Conservation (phyloP, 2,329 filamentous ascomycete species). For the Cytospora chrysosperma region DNA sequence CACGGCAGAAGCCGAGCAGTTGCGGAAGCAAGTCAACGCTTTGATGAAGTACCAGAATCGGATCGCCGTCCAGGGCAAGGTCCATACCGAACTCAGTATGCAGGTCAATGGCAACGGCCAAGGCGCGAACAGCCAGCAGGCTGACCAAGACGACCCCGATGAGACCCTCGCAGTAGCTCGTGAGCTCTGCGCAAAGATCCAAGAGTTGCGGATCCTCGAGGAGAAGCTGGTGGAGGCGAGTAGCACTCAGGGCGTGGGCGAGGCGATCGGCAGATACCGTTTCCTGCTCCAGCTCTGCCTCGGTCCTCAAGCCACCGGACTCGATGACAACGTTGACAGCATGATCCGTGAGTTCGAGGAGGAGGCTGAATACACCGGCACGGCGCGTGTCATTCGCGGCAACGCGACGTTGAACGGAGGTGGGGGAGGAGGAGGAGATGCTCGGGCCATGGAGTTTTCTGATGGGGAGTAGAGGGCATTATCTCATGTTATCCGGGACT, state of each 20-base stretch:
- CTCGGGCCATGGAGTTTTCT: conserved; percentile 31
- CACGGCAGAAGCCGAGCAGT: conserved; percentile 49
- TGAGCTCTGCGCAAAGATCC: conserved; percentile 55
- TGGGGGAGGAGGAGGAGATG: conserved; percentile 20
- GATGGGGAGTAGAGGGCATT: conserved; percentile 29
- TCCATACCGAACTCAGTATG: conserved; percentile 50
- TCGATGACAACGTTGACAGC: conserved; percentile 63
- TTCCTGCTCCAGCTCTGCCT: conserved; percentile 67
- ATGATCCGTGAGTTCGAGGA: conserved; percentile 64
- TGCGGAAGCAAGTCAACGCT: conserved; percentile 37
- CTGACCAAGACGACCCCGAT: conserved; percentile 45
- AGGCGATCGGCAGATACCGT: conserved; percentile 72
- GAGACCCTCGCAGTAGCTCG: conserved; percentile 58
- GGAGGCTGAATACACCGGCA: conserved; percentile 48
- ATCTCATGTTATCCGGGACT: conserved; percentile 1
- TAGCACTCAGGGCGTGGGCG: conserved; percentile 66
- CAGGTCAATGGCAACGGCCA: conserved; percentile 42
- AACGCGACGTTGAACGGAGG: conserved; percentile 12
- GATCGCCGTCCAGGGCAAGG: conserved; percentile 51
- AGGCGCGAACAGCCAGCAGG: conserved; percentile 31
- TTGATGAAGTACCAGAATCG: conserved; percentile 49
- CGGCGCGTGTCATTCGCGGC: conserved; percentile 7
- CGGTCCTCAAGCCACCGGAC: conserved; percentile 65
- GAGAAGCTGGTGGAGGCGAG: conserved; percentile 67
- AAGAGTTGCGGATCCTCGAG: conserved; percentile 62